A percentile compares a stretch with the other conserved stretches of the same genome.
Evolutionary conservation across 2,329 filamentous ascomycete species (phyloP).

Genomic region (Neonectria hederae): DNA sequence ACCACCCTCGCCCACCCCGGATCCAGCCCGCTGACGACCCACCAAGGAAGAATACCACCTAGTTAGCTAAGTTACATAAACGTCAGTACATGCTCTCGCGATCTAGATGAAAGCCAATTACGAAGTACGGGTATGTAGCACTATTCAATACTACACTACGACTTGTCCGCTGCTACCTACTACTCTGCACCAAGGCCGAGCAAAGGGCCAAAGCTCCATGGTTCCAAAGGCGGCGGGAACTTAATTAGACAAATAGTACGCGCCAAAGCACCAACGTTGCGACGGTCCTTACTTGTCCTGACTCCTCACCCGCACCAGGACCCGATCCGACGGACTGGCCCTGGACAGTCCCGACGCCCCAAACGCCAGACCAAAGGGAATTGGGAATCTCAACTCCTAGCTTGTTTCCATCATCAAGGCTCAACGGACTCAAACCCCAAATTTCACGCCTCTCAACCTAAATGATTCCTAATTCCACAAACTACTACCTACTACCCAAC

Average conservation of each 20-base stretch:
- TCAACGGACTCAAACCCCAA: background rate
- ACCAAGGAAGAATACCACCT: too few species aligned
- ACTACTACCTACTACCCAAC: conserved; percentile 8
- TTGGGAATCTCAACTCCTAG: background rate
- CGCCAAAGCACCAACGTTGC: conserved; percentile 26
- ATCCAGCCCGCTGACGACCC: background rate
- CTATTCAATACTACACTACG: too few species aligned
- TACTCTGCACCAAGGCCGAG: background rate
- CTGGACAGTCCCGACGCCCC: conserved; percentile 9
- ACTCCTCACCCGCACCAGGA: conserved; percentile 31
- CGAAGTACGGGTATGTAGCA: background rate
- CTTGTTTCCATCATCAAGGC: background rate
- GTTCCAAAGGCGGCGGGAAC: conserved; percentile 1
- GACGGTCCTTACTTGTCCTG: conserved; percentile 23
- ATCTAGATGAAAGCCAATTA: background rate
- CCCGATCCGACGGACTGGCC: conserved; percentile 32
- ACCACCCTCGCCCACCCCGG: background rate
- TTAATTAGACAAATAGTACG: conserved; percentile 9
- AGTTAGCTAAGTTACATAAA: too few species aligned
- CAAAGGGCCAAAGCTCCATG: conserved; percentile 12
- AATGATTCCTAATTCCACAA: conserved; percentile 2
- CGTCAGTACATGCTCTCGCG: too few species aligned
- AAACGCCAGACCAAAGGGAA: conserved; percentile 5
- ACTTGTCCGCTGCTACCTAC: too few species aligned
- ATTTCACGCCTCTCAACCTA: background rate